A percentile compares a stretch with the other conserved stretches of the same genome.
These are phyloP conservation scores for Bathelium albidoporum DNA, from an alignment of 495 filamentous ascomycete genomes.

Conservation along the genomic window DNA sequence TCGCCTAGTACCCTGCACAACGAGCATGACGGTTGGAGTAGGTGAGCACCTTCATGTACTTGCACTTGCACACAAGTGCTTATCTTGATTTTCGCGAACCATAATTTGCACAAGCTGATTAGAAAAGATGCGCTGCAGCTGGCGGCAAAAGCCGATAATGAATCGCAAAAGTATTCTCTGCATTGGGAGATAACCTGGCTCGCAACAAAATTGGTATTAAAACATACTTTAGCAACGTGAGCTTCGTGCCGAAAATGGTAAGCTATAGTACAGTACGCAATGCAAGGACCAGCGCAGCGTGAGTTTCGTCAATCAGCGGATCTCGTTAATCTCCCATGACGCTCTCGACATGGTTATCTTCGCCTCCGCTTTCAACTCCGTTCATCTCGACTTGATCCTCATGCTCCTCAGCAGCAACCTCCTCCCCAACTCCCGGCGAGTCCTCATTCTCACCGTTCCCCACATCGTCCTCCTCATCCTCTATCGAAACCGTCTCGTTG, in stretches of 20 bases:
- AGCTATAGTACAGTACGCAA: neutral
- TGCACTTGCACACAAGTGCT: too few relatives aligned
- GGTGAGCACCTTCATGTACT: too few relatives aligned
- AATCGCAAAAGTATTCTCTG: neutral
- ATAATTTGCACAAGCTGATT: too few relatives aligned
- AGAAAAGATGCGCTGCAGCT: too few relatives aligned
- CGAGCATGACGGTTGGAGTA: too few relatives aligned
- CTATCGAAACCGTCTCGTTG: slow-evolving; percentile 59
- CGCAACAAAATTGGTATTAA: neutral
- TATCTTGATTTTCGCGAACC: too few relatives aligned
- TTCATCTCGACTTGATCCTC: neutral
- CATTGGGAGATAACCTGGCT: neutral
- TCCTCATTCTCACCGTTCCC: slow-evolving; percentile 46
- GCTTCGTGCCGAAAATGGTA: neutral
- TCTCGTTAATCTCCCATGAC: neutral
- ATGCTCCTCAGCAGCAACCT: neutral
- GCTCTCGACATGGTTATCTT: neutral
- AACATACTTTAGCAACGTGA: neutral
- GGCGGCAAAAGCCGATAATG: neutral
- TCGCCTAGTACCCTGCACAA: too few relatives aligned
- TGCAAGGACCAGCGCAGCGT: neutral
- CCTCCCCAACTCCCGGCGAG: neutral
- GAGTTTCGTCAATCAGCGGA: neutral
- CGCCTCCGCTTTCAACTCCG: neutral
- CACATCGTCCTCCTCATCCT: slow-evolving; percentile 44